Conservation (phyloP, 345 rosid species). For the Eucalyptus erythrocorys region DNA sequence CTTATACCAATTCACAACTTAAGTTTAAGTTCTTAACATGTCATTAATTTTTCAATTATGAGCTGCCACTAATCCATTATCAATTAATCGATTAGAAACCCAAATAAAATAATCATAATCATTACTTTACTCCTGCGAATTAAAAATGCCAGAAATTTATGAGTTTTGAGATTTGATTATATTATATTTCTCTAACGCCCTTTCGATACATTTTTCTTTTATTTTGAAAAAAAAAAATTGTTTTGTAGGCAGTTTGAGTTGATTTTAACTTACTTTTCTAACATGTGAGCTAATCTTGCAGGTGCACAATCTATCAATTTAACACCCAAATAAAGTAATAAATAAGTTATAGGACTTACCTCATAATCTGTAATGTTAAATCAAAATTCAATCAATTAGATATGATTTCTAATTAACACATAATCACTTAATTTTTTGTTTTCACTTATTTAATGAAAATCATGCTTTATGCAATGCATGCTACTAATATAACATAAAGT, state of each 20-base stretch:
- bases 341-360: no score
- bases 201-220: accelerated
- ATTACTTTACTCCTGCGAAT: accelerated
- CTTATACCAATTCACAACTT: accelerated
- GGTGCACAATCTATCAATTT: accelerated
- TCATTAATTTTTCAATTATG: accelerated
- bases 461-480: no score
- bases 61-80: no score
- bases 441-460: no score
- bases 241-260: accelerated
- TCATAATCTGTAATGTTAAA: no score
- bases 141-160: accelerated
- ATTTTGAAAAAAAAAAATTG: no score
- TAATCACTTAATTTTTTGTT: accelerated
- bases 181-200: accelerated
- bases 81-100: accelerated
- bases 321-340: accelerated
- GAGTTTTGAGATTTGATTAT: accelerated
- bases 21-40: accelerated
- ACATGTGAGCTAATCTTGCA: no score
- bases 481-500: no score
- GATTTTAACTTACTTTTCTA: no score
- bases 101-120: no score
- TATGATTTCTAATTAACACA: accelerated
- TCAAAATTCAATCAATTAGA: no score